A percentile compares a stretch with the other conserved stretches of the same genome.
These are phyloP conservation scores for Pseudozyma sp. DNA, from an alignment of 1,284 basidiomycete species.

Conservation along the genomic window DNA sequence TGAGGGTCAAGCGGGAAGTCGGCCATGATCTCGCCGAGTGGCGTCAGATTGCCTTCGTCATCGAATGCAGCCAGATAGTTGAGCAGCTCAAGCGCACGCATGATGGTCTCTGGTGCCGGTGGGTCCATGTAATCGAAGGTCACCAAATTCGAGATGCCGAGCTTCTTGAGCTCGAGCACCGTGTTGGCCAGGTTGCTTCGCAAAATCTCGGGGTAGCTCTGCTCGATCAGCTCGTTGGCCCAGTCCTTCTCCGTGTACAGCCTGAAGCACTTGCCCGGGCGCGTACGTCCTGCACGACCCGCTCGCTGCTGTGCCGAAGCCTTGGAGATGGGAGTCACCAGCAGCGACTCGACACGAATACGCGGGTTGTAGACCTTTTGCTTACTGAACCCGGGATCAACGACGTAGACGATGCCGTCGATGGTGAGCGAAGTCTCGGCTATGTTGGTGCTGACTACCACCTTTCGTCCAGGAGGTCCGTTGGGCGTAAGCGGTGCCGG, in stretches of 20 bases:
- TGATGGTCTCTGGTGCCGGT: conserved; percentile 90
- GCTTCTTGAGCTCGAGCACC: conserved; percentile 91
- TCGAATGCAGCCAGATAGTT: conserved; percentile 93
- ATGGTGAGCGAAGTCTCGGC: conserved; percentile 98
- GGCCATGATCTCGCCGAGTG: conserved; percentile 91
- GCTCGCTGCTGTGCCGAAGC: conserved; percentile 95
- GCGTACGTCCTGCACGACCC: conserved; percentile 93
- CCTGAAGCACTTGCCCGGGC: conserved; percentile 96
- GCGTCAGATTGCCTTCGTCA: conserved; percentile 91
- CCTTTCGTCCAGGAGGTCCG: conserved; percentile 88
- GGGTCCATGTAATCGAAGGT: conserved; percentile 82
- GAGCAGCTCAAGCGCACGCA: conserved; percentile 94
- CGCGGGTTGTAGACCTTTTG: conserved; percentile 97
- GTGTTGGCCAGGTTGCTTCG: conserved; percentile 86
- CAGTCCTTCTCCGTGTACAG: conserved; percentile 98
- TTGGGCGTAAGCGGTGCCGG: conserved; percentile 76
- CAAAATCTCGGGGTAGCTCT: conserved; percentile 95
- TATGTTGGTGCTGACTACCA: conserved; percentile 96
- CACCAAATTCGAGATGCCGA: conserved; percentile 77
- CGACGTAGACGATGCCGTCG: conserved; percentile 98
- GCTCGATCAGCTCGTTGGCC: conserved; percentile 85
- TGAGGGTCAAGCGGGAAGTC: conserved; percentile 98
- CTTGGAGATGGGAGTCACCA: conserved; percentile 95
- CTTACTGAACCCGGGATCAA: conserved; percentile 97
- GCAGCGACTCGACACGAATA: conserved; percentile 91